Percentiles rank a stretch among this genome's conserved stretches.
These are phyloP conservation scores for Diaporthe citriasiana DNA, from an alignment of 2,329 filamentous ascomycete species.

Conservation along the genomic window DNA sequence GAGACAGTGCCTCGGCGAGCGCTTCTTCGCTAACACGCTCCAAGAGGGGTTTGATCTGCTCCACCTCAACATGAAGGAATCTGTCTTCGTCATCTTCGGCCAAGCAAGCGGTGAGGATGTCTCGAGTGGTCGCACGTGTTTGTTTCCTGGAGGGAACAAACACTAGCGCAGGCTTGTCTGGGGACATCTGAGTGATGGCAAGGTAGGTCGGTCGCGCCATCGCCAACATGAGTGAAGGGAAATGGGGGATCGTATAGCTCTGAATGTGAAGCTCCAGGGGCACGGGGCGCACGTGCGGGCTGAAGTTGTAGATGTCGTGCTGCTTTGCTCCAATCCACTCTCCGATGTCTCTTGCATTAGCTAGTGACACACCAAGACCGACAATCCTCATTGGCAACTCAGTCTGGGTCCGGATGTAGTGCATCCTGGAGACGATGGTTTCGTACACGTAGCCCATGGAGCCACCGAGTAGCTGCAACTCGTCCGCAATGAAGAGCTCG, in stretches of 20 bases:
- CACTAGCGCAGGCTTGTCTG: constrained; percentile 89
- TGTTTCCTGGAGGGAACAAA: constrained; percentile 97
- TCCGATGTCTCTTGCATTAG: constrained; percentile 93
- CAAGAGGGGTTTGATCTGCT: constrained; percentile 86
- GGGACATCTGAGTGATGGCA: constrained; percentile 88
- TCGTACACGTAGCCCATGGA: constrained; percentile 92
- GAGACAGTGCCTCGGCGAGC: constrained; percentile 88
- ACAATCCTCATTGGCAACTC: constrained; percentile 89
- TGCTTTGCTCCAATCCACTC: constrained; percentile 99
- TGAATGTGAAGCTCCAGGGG: constrained; percentile 95
- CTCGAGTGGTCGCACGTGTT: constrained; percentile 86
- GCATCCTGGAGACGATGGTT: constrained; percentile 97
- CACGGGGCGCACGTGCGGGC: constrained; percentile 88
- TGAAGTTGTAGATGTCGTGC: constrained; percentile 99
- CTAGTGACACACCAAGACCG: constrained; percentile 89
- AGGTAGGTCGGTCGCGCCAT: constrained; percentile 97
- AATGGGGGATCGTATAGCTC: constrained; percentile 95
- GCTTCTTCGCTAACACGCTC: constrained; percentile 88
- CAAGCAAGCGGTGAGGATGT: constrained; percentile 88
- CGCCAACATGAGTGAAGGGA: constrained; percentile 97
- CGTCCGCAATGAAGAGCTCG: constrained; percentile 93
- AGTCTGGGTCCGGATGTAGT: constrained; percentile 91
- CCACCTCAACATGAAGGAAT: constrained; percentile 87
- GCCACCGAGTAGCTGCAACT: constrained; percentile 92
- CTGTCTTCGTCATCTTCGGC: constrained; percentile 93